A percentile compares a stretch with the other conserved stretches of the same genome.
Conservation (phyloP, 2,329 filamentous ascomycete genomes). For the Sporothrix euskadiensis region DNA sequence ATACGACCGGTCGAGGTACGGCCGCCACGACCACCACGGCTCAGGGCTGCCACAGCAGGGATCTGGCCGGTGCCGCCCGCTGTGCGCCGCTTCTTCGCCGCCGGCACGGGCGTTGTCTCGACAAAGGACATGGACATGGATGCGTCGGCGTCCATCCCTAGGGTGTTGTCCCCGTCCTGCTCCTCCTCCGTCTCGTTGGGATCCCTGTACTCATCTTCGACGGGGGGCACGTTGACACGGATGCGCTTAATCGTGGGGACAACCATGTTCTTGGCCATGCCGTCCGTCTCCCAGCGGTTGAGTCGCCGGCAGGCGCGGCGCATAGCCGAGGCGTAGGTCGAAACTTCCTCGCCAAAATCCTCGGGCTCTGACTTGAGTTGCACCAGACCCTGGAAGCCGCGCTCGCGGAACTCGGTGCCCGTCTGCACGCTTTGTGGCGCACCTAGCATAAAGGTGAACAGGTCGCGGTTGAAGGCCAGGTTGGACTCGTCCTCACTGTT, state of each 20-base stretch:
- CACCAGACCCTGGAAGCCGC: constrained; percentile 64
- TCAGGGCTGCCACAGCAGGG: constrained; percentile 22
- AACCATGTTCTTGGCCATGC: constrained; percentile 39
- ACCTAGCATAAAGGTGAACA: constrained; percentile 31
- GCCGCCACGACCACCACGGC: constrained; percentile 16
- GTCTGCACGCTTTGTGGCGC: constrained; percentile 32
- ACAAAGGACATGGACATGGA: constrained; percentile 23
- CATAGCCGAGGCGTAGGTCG: constrained; percentile 65
- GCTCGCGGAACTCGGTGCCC: constrained; percentile 51
- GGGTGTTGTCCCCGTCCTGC: constrained; percentile 23
- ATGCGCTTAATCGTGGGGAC: constrained; percentile 50
- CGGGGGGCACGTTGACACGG: constrained; percentile 33
- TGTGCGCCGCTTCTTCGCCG: constrained; percentile 29
- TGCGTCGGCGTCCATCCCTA: constrained; percentile 32
- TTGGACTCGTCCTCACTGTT: constrained; percentile 64
- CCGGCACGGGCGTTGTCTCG: constrained; percentile 22
- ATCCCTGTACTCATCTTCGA: constrained; percentile 37
- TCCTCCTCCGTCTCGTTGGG: constrained; percentile 41
- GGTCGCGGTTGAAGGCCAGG: constrained; percentile 36
- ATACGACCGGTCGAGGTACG: background rate
- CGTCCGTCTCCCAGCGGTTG: constrained; percentile 61
- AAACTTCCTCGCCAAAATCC: constrained; percentile 75
- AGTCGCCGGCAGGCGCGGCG: constrained; percentile 64
- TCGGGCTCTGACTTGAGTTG: constrained; percentile 63
- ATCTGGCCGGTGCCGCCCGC: constrained; percentile 20